A percentile compares a stretch with the other conserved stretches of the same genome.
Evolutionary conservation across 106 monocot species (phyloP).

Genomic region (Dioscorea alata): DNA sequence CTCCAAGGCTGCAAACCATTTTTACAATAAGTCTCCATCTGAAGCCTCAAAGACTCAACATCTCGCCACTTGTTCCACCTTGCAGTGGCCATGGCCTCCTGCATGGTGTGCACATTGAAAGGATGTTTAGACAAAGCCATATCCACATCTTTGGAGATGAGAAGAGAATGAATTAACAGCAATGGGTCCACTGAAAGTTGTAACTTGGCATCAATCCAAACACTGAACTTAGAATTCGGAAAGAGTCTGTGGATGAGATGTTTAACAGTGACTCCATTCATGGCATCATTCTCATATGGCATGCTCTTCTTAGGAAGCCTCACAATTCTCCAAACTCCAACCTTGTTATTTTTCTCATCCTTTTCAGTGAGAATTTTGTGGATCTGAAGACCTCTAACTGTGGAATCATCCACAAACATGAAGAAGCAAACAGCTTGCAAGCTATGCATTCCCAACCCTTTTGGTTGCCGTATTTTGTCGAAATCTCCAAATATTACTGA

Average conservation of each 20-base stretch:
- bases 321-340: constrained; percentile 80
- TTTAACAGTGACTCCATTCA: constrained; percentile 88
- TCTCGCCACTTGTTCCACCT: constrained; percentile 80
- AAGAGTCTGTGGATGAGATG: constrained; percentile 76
- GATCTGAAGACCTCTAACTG: constrained; percentile 34
- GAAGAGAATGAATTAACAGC: constrained; percentile 60
- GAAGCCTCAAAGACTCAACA: constrained; percentile 48
- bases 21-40: constrained; percentile 86
- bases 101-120: constrained; percentile 69
- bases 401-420: constrained; percentile 84
- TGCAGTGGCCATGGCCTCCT: constrained; percentile 86
- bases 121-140: constrained; percentile 89
- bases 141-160: constrained; percentile 44
- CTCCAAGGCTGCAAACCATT: constrained; percentile 83
- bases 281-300: constrained; percentile 61
- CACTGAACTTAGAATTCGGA: constrained; percentile 74
- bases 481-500: constrained; percentile 77
- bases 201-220: constrained; percentile 90
- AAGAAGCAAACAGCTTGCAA: constrained; percentile 68
- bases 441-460: constrained; percentile 51
- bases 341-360: neutral
- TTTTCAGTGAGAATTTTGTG: constrained; percentile 36
- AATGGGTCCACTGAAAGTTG: constrained; percentile 82
- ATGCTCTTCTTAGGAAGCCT: constrained; percentile 16
- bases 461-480: constrained; percentile 88